Percentiles rank a stretch among this genome's conserved stretches.
These are phyloP conservation scores for Gnomoniopsis smithogilvyi DNA, from an alignment of 2,329 filamentous ascomycete genomes.

Conservation along the genomic window DNA sequence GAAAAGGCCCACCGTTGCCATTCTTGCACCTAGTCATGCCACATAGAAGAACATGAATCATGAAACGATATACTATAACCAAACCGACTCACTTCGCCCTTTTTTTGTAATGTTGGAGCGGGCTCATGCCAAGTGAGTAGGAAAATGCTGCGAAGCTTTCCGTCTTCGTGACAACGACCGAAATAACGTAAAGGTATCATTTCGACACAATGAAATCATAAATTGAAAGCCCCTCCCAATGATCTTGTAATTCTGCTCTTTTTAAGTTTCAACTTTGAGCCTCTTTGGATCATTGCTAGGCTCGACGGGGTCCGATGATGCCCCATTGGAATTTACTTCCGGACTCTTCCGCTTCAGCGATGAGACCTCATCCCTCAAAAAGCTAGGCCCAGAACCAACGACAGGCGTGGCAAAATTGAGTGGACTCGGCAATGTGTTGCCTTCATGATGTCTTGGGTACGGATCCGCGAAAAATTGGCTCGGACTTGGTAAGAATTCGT, in stretches of 20 bases:
- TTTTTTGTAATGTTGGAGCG: neutral
- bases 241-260: neutral
- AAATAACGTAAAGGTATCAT: slow-evolving; percentile 10
- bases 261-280: slow-evolving; percentile 46
- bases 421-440: slow-evolving; percentile 86
- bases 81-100: neutral
- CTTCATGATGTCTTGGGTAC: slow-evolving; percentile 70
- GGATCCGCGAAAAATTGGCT: slow-evolving; percentile 92
- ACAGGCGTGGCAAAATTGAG: slow-evolving; percentile 88
- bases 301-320: slow-evolving; percentile 39
- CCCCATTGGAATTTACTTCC: slow-evolving; percentile 40
- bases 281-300: slow-evolving; percentile 48
- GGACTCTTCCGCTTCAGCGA: slow-evolving; percentile 56
- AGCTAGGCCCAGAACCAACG: slow-evolving; percentile 59
- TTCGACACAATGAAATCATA: slow-evolving; percentile 5
- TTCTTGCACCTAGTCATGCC: too few relatives aligned
- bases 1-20: too few relatives aligned
- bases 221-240: neutral
- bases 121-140: neutral
- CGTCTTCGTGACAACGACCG: slow-evolving; percentile 11
- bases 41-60: too few relatives aligned
- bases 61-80: too few relatives aligned
- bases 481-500: slow-evolving; percentile 83
- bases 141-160: slow-evolving; percentile 14
- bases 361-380: slow-evolving; percentile 53